A percentile compares a stretch with the other conserved stretches of the same genome.
phyloP scores from a whole-genome alignment of 2,329 filamentous ascomycete genomes.

The Colletotrichum australisinense region DNA sequence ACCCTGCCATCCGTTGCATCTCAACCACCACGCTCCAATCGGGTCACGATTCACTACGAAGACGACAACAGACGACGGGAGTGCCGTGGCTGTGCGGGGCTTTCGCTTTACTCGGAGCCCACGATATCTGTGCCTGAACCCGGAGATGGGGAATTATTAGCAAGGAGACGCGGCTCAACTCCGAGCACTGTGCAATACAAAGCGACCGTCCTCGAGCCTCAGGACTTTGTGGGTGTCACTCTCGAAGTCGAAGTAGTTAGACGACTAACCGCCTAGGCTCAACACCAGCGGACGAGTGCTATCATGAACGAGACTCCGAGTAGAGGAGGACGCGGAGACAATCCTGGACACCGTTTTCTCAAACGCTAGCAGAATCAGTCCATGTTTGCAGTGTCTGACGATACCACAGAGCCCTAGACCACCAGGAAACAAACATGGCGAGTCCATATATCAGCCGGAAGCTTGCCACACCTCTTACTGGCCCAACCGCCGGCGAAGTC shows the following conservation, averaged over 20 bases:
- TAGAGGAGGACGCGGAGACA: background rate
- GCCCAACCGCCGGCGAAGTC: background rate
- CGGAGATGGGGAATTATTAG: background rate
- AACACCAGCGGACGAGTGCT: background rate
- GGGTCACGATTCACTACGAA: background rate
- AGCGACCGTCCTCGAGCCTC: conserved; percentile 11
- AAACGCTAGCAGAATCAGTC: background rate
- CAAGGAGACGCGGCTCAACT: background rate
- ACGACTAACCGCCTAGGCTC: conserved; percentile 4
- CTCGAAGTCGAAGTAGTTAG: too few species aligned
- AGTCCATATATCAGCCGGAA: background rate
- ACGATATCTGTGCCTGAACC: background rate
- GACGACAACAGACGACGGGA: conserved; percentile 13
- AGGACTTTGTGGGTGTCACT: conserved; percentile 1
- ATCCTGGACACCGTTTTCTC: background rate
- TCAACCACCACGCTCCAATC: background rate
- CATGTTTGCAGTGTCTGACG: background rate
- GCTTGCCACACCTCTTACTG: background rate
- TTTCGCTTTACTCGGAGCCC: background rate
- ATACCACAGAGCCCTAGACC: background rate
- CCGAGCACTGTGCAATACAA: conserved; percentile 30
- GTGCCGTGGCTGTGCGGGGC: background rate
- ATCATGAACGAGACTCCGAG: background rate
- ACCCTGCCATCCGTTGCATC: background rate
- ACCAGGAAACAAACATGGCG: background rate